Evolutionary conservation across 2,329 filamentous ascomycete genomes (phyloP).

Genomic region (Neonectria ditissima): DNA sequence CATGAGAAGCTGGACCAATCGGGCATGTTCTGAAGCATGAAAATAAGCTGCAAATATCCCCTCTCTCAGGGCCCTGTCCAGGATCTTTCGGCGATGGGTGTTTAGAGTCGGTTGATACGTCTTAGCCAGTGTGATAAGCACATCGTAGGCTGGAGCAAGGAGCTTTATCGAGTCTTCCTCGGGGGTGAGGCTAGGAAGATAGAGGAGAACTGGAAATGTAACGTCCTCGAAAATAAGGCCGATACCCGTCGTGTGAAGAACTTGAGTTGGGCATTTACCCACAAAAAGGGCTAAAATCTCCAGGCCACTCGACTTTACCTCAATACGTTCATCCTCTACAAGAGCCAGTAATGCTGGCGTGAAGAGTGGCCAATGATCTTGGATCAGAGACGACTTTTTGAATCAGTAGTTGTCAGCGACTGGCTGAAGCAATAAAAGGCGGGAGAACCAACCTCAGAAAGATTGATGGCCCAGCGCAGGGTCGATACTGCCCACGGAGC

Average conservation of each 20-base stretch:
- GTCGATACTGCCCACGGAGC: conserved; percentile 38
- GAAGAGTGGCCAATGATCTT: conserved; percentile 74
- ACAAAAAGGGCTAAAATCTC: conserved; percentile 67
- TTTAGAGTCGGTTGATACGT: conserved; percentile 42
- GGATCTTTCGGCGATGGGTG: conserved; percentile 50
- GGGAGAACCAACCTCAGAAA: conserved; percentile 59
- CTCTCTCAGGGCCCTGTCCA: conserved; percentile 68
- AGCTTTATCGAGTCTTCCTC: conserved; percentile 76
- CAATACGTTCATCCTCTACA: conserved; percentile 70
- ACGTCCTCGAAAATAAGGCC: conserved; percentile 76
- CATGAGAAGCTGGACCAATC: conserved; percentile 69
- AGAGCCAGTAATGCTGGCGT: conserved; percentile 78
- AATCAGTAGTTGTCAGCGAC: conserved; percentile 11
- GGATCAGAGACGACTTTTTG: conserved; percentile 59
- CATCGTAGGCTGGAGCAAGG: conserved; percentile 73
- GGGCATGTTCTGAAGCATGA: conserved; percentile 69
- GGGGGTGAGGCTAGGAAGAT: conserved; percentile 81
- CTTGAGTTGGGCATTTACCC: conserved; percentile 60
- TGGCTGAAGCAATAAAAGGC: neutral
- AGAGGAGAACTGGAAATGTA: conserved; percentile 78
- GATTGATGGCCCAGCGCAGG: conserved; percentile 66
- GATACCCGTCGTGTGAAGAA: conserved; percentile 73
- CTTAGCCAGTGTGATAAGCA: conserved; percentile 69
- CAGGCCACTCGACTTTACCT: conserved; percentile 68
- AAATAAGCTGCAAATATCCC: conserved; percentile 67